Evolutionary conservation across 1,284 basidiomycete species (phyloP), one percentile per base, ranked within the genome.

Genomic region (Leccinum fallax): DNA sequence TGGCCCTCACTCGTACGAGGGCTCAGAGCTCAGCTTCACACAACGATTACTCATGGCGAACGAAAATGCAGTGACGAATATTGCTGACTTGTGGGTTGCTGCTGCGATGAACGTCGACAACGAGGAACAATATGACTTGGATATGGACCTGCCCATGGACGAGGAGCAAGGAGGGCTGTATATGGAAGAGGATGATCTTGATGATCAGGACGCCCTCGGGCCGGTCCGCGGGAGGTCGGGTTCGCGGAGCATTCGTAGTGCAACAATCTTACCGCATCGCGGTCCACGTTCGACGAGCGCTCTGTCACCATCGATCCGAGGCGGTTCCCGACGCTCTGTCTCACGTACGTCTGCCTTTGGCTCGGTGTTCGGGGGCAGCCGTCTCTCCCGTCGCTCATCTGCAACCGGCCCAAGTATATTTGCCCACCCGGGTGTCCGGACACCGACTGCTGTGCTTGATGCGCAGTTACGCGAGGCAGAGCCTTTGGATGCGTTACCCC

Each of bases 11-110:
- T 70, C 75, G 10, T 77, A 78, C 51, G 76, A 78, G 8, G 75
- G 74, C 19, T 76, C 76, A 61, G 88, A 89, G 66, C 79, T 90
- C 58, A 93, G 91, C 69, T 94, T 98, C 68, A 92, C 96, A 0
- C 94, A 98, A 72, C 85, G 93, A 64, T 76, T 97, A n/a, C 79
- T 97, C 30, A 88, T 97, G 78, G 93, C 95, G 4, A 95, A 96
- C 75, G 93, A 95, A 73, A 91, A 93, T 71, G 89, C 92, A 1
- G 93, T 95, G 7, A 93, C 91, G 56, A 91, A 89, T 65, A 91
- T 97, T 66, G 90, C 93, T 5, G 94, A 96, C 77, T 79, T 97
- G 15, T 97, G 95, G 94, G 92, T 97, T 62, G 94, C 94, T 10
- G 90, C 94, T 24, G 95, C 95, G 4, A 93, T 95, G 79, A 94